Evolutionary conservation across 2,329 filamentous ascomycete genomes (phyloP).

Genomic region (Cordyceps cicadae): DNA sequence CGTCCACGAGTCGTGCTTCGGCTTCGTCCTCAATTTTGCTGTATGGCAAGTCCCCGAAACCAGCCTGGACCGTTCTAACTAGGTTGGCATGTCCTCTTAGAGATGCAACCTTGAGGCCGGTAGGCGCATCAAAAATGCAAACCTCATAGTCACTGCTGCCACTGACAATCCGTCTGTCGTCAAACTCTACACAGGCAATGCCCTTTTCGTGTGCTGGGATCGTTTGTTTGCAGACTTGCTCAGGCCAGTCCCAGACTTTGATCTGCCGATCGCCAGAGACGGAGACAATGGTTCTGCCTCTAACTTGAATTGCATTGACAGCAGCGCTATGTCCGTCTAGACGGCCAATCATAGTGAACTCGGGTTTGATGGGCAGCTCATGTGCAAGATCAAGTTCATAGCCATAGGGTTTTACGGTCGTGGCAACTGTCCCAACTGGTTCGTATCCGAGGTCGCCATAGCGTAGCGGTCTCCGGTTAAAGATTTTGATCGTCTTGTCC

Average conservation of each 20-base stretch:
- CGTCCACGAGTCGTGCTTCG: constrained; percentile 66
- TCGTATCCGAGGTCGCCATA: constrained; percentile 51
- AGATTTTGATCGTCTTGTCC: constrained; percentile 93
- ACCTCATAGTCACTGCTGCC: constrained; percentile 95
- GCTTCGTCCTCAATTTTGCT: constrained; percentile 65
- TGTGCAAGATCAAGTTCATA: constrained; percentile 38
- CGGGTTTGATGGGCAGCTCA: constrained; percentile 45
- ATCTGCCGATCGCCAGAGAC: constrained; percentile 90
- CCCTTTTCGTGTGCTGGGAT: constrained; percentile 86
- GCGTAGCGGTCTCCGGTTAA: constrained; percentile 67
- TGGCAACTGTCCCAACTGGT: constrained; percentile 44
- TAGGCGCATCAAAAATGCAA: constrained; percentile 83
- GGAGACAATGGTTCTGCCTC: constrained; percentile 79
- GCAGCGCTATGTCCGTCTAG: constrained; percentile 82
- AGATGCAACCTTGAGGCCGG: constrained; percentile 82
- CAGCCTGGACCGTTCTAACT: constrained; percentile 89
- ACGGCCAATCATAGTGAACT: constrained; percentile 70
- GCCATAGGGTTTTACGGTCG: constrained; percentile 45
- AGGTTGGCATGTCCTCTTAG: constrained; percentile 74
- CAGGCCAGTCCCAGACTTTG: constrained; percentile 89
- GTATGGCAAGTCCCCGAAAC: constrained; percentile 81
- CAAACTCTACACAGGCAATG: constrained; percentile 95
- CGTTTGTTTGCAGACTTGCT: constrained; percentile 65
- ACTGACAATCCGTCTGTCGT: constrained; percentile 85
- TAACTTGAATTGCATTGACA: constrained; percentile 91